Evolutionary conservation across 495 filamentous ascomycete species (phyloP).

Genomic region (Tuber borchii): DNA sequence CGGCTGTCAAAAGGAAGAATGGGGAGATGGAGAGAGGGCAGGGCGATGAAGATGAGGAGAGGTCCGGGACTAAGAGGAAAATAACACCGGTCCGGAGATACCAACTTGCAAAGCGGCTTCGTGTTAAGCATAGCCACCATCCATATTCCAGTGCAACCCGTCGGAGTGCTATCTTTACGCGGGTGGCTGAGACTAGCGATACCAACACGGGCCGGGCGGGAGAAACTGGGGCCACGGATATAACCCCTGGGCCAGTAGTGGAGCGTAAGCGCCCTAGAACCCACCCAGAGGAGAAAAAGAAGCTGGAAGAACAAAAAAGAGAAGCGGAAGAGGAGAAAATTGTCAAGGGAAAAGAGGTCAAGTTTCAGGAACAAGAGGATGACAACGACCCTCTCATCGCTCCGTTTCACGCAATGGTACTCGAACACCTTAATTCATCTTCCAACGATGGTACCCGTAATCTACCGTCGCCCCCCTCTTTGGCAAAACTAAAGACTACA

Average conservation of each 20-base stretch:
- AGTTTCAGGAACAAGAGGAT: slow-evolving; percentile 14
- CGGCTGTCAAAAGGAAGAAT: slow-evolving; percentile 2
- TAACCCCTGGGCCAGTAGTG: not conserved
- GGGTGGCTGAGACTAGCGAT: slow-evolving; percentile 11
- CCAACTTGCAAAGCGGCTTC: slow-evolving; percentile 30
- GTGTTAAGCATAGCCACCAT: slow-evolving; percentile 30
- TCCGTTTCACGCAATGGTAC: slow-evolving; percentile 37
- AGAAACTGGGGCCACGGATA: slow-evolving; percentile 9
- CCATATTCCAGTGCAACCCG: slow-evolving; percentile 26
- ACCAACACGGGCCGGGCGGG: slow-evolving; percentile 19
- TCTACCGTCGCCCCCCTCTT: slow-evolving; percentile 17
- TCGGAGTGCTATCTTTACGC: slow-evolving; percentile 33
- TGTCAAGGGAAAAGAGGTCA: slow-evolving; percentile 15
- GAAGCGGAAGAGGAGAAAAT: slow-evolving; percentile 25
- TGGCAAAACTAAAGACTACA: not conserved
- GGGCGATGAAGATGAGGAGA: not conserved
- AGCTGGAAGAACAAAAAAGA: slow-evolving; percentile 20
- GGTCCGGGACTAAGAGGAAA: not conserved
- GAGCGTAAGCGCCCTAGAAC: slow-evolving; percentile 33
- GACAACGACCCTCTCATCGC: slow-evolving; percentile 21
- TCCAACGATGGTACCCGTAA: slow-evolving; percentile 29
- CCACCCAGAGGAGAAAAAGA: slow-evolving; percentile 33
- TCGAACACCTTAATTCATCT: slow-evolving; percentile 37
- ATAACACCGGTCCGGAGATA: slow-evolving; percentile 27
- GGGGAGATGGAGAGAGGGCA: not conserved